Conservation (phyloP, 75 land plant genomes). For the Pseudotsuga menziesii region DNA sequence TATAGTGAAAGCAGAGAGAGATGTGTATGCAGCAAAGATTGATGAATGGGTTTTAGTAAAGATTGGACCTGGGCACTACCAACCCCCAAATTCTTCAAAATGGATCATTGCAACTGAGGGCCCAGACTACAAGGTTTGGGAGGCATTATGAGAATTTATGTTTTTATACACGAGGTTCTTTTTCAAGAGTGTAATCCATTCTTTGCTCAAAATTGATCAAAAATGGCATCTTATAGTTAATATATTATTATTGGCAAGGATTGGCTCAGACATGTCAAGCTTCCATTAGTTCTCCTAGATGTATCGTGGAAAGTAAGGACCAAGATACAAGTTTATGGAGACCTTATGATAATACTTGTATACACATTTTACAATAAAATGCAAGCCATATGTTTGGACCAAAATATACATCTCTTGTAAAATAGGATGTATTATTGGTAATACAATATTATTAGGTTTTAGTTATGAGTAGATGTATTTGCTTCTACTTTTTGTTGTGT, state of each 20-base stretch:
- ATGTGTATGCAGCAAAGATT: constrained; percentile 81
- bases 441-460: neutral
- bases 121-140: constrained; percentile 79
- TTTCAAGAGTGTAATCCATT: neutral
- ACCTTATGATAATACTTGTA: neutral
- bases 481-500: neutral
- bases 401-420: neutral
- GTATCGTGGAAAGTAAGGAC: neutral
- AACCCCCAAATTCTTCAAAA: constrained; percentile 39
- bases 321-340: neutral
- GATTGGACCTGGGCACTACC: constrained; percentile 74
- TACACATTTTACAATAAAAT: neutral
- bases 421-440: neutral
- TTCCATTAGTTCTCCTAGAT: neutral
- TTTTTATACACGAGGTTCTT: too few species aligned
- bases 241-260: neutral
- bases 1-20: constrained; percentile 68
- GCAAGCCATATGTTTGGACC: neutral
- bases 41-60: constrained; percentile 75
- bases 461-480: neutral
- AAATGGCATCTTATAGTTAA: neutral
- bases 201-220: too few species aligned
- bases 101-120: constrained; percentile 71
- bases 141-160: constrained; percentile 22
- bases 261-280: neutral